Base-by-base conservation (phyloP, 2,329 filamentous ascomycete genomes). In the Fusarium tuaranense region DNA sequence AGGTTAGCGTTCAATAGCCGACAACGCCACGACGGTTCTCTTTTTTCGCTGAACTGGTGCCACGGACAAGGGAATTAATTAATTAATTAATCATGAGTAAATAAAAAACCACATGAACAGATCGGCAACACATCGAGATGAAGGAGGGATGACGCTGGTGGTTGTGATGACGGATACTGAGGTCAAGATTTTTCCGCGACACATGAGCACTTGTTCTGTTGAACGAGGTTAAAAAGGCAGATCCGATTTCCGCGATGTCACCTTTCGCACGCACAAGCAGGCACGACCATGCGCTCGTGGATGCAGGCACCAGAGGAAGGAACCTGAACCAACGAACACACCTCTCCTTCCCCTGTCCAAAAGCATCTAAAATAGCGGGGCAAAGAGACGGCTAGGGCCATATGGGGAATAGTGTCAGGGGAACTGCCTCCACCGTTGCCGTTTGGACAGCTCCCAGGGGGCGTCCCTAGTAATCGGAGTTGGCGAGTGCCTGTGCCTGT, bases 351-450 rank as follows among this genome's bases (percentile, higher is more conserved):
- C 68, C 70, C 65, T 64, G 63, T 59, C 44, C 41, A 39, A 48
- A 63, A 73, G 69, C 64, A 71, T 63, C 67, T 69, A 74, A 65
- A 69, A 55, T 51, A 53, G 59, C 69, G 66, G 62, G 30, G 44
- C 63, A 59, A 48, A 48, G 30, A 60, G 48, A 51, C 57, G 44
- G 27, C 67, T 57, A 69, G 41, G 41, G 16, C 64, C 41, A 32
- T 7, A 76, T 71, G 61, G 7, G 79, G 82, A 63, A 77, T 82
- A 83, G 84, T 79, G 78, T 72, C 83, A 85, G 82, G 83, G 80
- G 81, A 82, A 80, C 65, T 36, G 12, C 60, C 39, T 39, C 30
- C 44, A 57, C 48, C 44, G 60, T 60, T 71, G 65, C 76, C 72
- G 77, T 36, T 39, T 25, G 67, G 51, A 44, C 39, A 65, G 65